Evolutionary conservation across 352 stramenopile genomes (phyloP).

Genomic region (Globisporangium mamillatum): DNA sequence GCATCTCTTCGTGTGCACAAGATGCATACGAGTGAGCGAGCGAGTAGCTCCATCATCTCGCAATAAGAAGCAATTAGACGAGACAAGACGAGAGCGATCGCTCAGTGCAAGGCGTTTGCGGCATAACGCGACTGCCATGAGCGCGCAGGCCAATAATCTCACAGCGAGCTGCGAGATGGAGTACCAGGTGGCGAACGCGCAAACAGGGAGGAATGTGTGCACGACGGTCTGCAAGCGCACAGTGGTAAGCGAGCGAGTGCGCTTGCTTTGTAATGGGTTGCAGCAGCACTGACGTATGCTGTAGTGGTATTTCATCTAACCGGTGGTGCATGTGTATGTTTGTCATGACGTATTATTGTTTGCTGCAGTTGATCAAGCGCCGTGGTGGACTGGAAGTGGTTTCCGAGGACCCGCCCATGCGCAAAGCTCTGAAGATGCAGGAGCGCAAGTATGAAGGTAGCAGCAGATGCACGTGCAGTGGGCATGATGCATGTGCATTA

Average conservation of each 20-base stretch:
- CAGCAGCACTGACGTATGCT: neutral
- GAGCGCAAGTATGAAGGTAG: conserved; percentile 42
- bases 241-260: conserved; percentile 19
- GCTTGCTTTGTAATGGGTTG: too few species aligned
- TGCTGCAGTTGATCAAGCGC: conserved; percentile 37
- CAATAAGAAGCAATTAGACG: neutral
- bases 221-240: conserved; percentile 37
- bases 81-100: neutral
- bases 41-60: neutral
- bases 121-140: neutral
- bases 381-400: conserved; percentile 54
- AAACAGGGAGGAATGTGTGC: conserved; percentile 43
- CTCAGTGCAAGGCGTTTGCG: neutral
- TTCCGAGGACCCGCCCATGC: conserved; percentile 45
- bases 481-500: neutral
- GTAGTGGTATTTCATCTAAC: neutral
- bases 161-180: conserved; percentile 42
- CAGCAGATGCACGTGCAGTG: neutral
- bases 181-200: conserved; percentile 54
- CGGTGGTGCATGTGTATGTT: neutral
- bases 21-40: neutral
- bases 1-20: conserved; percentile 8
- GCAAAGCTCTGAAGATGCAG: conserved; percentile 50
- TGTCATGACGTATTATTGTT: neutral
- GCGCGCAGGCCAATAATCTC: neutral